These are phyloP conservation scores for Austroboletus rostrupii DNA, from an alignment of 1,284 basidiomycete genomes.

Conservation along the genomic window DNA sequence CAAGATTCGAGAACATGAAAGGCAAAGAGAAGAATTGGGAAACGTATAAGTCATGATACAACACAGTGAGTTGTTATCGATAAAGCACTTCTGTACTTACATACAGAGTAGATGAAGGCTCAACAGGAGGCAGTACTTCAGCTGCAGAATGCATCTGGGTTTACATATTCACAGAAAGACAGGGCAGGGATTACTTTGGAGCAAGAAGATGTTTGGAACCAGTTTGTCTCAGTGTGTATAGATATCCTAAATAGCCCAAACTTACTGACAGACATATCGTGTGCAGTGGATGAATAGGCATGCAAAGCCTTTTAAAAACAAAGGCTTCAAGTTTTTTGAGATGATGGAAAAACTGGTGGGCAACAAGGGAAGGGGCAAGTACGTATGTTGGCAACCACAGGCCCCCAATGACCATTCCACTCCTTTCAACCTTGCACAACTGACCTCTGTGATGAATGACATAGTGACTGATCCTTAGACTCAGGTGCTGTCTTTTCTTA, in stretches of 20 bases:
- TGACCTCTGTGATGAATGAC: background rate
- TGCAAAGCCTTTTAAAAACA: background rate
- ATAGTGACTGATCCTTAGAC: background rate
- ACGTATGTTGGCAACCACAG: background rate
- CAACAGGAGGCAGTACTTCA: background rate
- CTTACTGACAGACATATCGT: background rate
- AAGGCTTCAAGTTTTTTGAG: background rate
- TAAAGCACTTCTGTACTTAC: background rate
- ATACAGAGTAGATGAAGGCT: background rate
- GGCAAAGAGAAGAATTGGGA: background rate
- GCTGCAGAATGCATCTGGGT: background rate
- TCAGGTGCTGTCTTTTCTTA: background rate
- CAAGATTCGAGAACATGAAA: background rate
- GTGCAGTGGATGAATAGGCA: background rate
- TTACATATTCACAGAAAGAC: background rate
- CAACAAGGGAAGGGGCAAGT: background rate
- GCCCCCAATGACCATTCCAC: background rate
- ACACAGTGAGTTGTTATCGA: background rate
- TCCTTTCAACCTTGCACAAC: too few species aligned
- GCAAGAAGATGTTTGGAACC: background rate
- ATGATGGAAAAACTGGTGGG: background rate
- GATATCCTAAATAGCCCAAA: background rate
- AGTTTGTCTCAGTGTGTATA: background rate
- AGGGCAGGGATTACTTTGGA: background rate
- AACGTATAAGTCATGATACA: background rate